phyloP scores from a whole-genome alignment of 148 eudicot species.

The Fagopyrum esculentum region DNA sequence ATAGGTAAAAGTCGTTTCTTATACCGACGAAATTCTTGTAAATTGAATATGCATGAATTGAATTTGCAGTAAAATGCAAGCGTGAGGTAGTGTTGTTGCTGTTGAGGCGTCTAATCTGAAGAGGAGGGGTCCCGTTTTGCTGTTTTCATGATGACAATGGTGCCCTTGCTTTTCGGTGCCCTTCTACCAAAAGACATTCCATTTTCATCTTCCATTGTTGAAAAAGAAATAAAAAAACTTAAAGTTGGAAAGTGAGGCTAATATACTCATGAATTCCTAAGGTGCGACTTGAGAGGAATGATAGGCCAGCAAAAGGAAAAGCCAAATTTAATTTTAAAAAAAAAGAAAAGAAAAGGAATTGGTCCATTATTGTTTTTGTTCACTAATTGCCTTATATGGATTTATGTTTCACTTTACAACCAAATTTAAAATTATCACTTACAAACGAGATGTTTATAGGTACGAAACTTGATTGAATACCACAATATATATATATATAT shows the following conservation, averaged over 20 bases:
- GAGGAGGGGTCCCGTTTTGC: constrained; percentile 22
- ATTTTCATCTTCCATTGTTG: constrained; percentile 4
- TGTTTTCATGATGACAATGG: constrained; percentile 48
- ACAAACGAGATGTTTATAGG: neutral
- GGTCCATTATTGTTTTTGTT: neutral
- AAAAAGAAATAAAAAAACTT: neutral
- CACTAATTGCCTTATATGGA: neutral
- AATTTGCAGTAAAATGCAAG: neutral
- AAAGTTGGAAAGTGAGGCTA: neutral
- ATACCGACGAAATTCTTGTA: too few relatives aligned
- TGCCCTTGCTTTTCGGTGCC: constrained; percentile 84
- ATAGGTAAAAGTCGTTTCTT: too few relatives aligned
- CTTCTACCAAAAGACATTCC: constrained; percentile 1
- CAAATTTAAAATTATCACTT: neutral
- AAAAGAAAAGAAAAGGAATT: neutral
- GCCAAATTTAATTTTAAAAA: neutral
- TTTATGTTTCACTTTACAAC: neutral
- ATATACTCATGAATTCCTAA: neutral
- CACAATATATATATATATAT: too few relatives aligned
- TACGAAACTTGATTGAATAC: neutral
- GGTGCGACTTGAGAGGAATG: neutral
- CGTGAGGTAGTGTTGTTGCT: constrained; percentile 28
- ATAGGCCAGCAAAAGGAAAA: neutral
- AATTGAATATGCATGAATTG: too few relatives aligned
- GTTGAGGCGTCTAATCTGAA: constrained; percentile 74